These are phyloP conservation scores for Aspergillus biplanus DNA, from an alignment of 495 filamentous ascomycete genomes.

Conservation along the genomic window DNA sequence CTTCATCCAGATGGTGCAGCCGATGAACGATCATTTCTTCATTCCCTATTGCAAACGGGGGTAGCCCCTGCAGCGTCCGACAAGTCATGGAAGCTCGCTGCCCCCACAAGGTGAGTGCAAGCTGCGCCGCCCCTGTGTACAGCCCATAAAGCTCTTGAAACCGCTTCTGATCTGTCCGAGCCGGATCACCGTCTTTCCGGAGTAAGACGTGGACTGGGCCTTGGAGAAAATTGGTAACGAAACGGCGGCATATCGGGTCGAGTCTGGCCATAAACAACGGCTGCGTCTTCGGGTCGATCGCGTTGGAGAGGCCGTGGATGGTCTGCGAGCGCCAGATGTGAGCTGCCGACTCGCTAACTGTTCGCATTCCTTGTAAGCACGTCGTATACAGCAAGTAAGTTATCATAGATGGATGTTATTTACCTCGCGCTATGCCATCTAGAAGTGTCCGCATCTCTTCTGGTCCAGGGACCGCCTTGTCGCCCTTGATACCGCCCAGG, in stretches of 20 bases:
- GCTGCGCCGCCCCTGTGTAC: constrained; percentile 11
- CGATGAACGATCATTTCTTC: constrained; percentile 16
- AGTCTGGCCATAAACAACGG: neutral
- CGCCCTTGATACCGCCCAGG: neutral
- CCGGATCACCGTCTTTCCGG: neutral
- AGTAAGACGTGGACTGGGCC: constrained; percentile 7
- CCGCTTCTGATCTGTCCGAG: neutral
- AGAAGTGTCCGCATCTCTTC: constrained; percentile 6
- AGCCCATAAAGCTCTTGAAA: constrained; percentile 14
- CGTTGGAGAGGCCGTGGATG: constrained; percentile 11
- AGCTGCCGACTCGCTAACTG: constrained; percentile 13
- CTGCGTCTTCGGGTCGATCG: neutral
- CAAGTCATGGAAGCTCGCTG: constrained; percentile 17
- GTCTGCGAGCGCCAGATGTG: constrained; percentile 24
- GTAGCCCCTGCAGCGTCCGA: neutral
- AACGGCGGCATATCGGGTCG: neutral
- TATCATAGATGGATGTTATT: neutral
- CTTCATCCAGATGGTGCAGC: constrained; percentile 19
- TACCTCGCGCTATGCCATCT: constrained; percentile 1
- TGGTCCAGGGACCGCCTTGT: neutral
- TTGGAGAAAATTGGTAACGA: constrained; percentile 1
- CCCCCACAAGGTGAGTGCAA: constrained; percentile 22
- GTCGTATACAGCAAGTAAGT: neutral
- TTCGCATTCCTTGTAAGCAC: neutral
- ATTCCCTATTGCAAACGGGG: neutral